Base-by-base conservation (phyloP, 1,139 yeast species). In the Scheffersomyces cryptocercus region DNA sequence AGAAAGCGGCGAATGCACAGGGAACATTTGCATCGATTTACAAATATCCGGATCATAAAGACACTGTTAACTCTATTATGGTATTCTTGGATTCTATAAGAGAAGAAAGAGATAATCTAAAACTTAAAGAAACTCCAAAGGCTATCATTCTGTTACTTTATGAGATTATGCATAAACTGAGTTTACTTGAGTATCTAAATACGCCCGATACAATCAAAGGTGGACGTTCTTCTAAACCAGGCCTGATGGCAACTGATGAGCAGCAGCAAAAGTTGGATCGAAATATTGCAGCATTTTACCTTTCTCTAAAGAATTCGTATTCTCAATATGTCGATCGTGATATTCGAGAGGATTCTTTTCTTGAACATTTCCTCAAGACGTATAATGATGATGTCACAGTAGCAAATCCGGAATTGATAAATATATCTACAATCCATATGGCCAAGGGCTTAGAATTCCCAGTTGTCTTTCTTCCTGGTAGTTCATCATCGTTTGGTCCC, bases 381-480 rank as follows among this genome's bases (percentile, higher is more conserved):
- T 79, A 79, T 57, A 65, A 67, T 46, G 82, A 77, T 13, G 77
- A 77, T 31, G 56, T 57, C 53, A 57, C 70, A 48, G 38, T 58
- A 38, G 36, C 55, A 43, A 48, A 67, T 13, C 61, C 58, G 2
- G 59, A 64, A 20, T 52, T 62, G 46, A 62, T 82, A 6, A 80
- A 78, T 42, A 54, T 82, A 2, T 80, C 87, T 0, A 85, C 93
- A 0, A 75, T 85, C 1, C 91, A 85, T 58, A 73, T 87, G 1
- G 82, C 90, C 1, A 85, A 85, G 53, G 91, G 93, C 0, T 59
- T 84, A 6, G 90, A 85, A 51, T 84, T 80, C 54, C 89, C 90
- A 0, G 70, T 84, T 11, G 89, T 84, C 0, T 84, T 85, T 58
- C 51, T 85, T 7, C 58, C 77, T 11, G 79, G 78, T 10, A 55